Evolutionary conservation across 2,329 filamentous ascomycete species (phyloP).

Genomic region (Curvularia hawaiiensis): DNA sequence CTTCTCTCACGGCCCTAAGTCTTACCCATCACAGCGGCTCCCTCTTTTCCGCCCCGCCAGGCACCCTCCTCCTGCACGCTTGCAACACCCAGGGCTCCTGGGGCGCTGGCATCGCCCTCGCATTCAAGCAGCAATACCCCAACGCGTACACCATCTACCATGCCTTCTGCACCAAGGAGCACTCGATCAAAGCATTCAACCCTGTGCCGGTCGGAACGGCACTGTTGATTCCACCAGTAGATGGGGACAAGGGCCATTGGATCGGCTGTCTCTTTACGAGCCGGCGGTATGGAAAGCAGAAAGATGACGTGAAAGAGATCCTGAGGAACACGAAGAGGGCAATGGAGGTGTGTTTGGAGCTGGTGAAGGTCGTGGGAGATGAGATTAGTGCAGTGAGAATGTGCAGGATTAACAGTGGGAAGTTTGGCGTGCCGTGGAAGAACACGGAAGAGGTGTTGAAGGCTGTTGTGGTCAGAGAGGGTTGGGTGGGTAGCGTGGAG

Average conservation of each 20-base stretch:
- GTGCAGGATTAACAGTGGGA: constrained; percentile 63
- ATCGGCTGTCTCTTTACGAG: constrained; percentile 66
- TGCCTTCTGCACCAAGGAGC: constrained; percentile 51
- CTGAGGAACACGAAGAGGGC: constrained; percentile 56
- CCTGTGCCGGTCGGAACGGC: constrained; percentile 52
- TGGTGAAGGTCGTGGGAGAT: constrained; percentile 40
- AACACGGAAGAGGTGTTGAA: constrained; percentile 52
- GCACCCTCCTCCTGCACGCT: constrained; percentile 61
- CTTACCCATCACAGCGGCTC: constrained; percentile 48
- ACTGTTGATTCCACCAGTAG: constrained; percentile 59
- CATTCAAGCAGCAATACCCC: constrained; percentile 58
- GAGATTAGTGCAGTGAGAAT: constrained; percentile 48
- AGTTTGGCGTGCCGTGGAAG: constrained; percentile 62
- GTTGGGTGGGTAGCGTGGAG: constrained; percentile 28
- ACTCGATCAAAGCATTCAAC: constrained; percentile 23
- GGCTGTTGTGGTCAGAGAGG: constrained; percentile 29
- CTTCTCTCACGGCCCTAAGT: not conserved
- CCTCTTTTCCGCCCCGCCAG: constrained; percentile 59
- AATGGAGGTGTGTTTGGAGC: constrained; percentile 54
- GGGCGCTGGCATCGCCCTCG: constrained; percentile 63
- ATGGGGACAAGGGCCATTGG: constrained; percentile 53
- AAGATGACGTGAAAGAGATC: constrained; percentile 52
- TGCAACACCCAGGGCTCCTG: constrained; percentile 64
- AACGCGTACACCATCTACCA: constrained; percentile 56
- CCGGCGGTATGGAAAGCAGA: constrained; percentile 52